Percentiles rank a stretch among this genome's conserved stretches.
These are phyloP conservation scores for Acmispon strigosus DNA, from an alignment of 306 rosid species.

Conservation along the genomic window DNA sequence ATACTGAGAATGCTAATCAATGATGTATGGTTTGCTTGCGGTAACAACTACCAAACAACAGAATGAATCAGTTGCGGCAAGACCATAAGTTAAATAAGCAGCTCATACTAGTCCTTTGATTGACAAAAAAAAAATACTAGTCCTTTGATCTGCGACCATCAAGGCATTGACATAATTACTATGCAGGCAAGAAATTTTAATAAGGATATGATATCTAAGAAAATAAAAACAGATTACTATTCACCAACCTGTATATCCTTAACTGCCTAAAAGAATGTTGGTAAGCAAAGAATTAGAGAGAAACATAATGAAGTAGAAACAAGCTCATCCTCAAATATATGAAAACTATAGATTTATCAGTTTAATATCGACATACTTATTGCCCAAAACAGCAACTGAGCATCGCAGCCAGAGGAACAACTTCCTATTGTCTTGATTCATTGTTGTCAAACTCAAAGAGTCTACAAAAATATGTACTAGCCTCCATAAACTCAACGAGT, in stretches of 20 bases:
- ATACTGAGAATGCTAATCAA: not conserved
- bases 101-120: not conserved
- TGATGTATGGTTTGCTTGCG: not conserved
- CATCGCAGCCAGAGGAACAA: not conserved
- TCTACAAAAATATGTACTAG: not conserved
- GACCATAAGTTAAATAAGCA: not conserved
- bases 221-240: not conserved
- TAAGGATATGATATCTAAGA: not conserved
- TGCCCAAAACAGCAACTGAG: not conserved
- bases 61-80: not conserved
- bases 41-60: conserved; percentile 1
- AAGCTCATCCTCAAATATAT: not conserved
- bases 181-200: not conserved
- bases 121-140: too few species aligned
- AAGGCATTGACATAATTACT: not conserved
- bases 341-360: not conserved
- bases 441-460: not conserved
- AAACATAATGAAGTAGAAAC: not conserved
- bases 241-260: not conserved
- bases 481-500: not conserved
- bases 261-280: not conserved
- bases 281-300: not conserved
- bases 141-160: not conserved
- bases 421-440: not conserved
- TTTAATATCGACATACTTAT: not conserved